Evolutionary conservation across 306 rosid genomes (phyloP), one percentile per base, ranked within the genome.

Genomic region (Spatholobus suberectus): DNA sequence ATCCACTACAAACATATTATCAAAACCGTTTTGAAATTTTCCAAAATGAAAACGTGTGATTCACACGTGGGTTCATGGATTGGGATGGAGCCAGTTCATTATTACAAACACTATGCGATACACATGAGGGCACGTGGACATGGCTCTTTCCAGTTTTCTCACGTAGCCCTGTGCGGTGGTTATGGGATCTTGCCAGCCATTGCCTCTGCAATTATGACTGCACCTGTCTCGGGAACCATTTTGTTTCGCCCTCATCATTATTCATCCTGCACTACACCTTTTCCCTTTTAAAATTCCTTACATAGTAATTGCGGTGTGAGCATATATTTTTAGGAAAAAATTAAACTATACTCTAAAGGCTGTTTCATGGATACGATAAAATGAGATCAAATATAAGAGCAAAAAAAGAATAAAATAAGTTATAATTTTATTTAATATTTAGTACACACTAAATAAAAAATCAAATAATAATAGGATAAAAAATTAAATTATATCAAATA

Each of bases 151-250:
- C 27, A 66, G 27, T 35, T 63, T 63, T 65, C 47, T 65, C 46
- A 8, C 14, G 21, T 29, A 13, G 81, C 44, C 37, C 37, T 10
- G 29, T n/a, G 26, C 15, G 78, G 35, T 55, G 14, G 24, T n/a
- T 78, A 34, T 81, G 61, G 67, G 66, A 69, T 71, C 82, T 57
- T 23, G 41, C 51, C 51, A 24, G 4, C 23, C 24, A 20, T 12
- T 32, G 23, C 43, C 34, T 57, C 27, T 54, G 14, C 38, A 83
- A 82, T 84, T 23, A 86, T 89, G 80, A 67, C 65, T 66, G 72
- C 38, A 27, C 38, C 14, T 59, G 18, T 68, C 0, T 20, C 0
- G 29, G 77, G 44, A 71, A 4, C 75, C 84, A 79, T 6, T 35
- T 44, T 73, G 12, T 23, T 41, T 5, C 51, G 5, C 57, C 54